Evolutionary conservation across 169 alveolate species (phyloP).

Genomic region (Cystoisospora suis): DNA sequence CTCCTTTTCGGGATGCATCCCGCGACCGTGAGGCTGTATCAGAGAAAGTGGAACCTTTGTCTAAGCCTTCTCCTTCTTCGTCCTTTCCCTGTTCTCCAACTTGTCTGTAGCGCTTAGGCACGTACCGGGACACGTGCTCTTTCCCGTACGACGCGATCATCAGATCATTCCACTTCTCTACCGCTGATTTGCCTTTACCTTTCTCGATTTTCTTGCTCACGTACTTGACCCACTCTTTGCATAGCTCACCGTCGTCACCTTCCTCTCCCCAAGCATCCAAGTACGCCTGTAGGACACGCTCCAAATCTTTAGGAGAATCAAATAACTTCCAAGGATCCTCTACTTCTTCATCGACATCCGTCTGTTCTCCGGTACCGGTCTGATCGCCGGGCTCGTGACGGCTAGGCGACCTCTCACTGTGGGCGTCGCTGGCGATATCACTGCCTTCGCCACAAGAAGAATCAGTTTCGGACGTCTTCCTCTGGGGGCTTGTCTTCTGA

Average conservation of each 20-base stretch:
- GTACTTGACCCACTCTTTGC: conserved; percentile 20
- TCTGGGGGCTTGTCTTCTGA: too few relatives aligned
- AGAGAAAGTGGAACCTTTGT: too few relatives aligned
- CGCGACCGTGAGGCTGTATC: too few relatives aligned
- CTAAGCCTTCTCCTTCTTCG: too few relatives aligned
- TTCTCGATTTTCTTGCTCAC: background rate
- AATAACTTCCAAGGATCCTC: background rate
- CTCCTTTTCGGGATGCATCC: too few relatives aligned
- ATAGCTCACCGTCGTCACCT: conserved; percentile 19
- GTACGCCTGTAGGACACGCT: background rate
- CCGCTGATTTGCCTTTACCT: background rate
- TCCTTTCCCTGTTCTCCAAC: background rate
- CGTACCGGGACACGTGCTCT: background rate
- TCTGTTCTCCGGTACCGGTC: too few relatives aligned
- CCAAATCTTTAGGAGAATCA: background rate
- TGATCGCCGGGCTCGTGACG: too few relatives aligned
- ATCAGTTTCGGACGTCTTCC: too few relatives aligned
- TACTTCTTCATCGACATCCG: background rate
- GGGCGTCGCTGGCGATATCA: too few relatives aligned
- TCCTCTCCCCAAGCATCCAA: conserved; percentile 4
- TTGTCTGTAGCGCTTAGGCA: background rate
- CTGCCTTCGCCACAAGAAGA: too few relatives aligned
- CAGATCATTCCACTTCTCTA: conserved; percentile 13
- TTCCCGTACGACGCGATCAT: background rate
- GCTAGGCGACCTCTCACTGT: too few relatives aligned